These are phyloP conservation scores for Mycena leptocephala DNA, from an alignment of 768 basidiomycete genomes.

Conservation along the genomic window DNA sequence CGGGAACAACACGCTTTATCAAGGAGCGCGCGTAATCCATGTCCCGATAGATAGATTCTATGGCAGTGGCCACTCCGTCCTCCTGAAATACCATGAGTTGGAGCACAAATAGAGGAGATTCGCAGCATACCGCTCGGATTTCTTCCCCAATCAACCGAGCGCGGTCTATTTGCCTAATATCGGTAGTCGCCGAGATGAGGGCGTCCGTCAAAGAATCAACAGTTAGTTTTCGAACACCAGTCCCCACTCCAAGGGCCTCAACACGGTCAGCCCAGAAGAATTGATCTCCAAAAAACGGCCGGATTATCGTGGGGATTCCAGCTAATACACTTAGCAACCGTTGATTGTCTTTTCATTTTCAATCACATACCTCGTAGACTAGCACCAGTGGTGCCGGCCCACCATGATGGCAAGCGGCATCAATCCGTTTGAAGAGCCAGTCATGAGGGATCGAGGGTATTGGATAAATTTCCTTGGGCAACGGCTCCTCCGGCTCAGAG, in stretches of 20 bases:
- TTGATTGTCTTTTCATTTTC: not conserved
- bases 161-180: conserved; percentile 90
- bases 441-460: conserved; percentile 94
- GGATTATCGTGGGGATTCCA: conserved; percentile 95
- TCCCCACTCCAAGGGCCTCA: conserved; percentile 95
- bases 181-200: conserved; percentile 86
- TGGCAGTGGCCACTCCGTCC: conserved; percentile 93
- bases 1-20: conserved; percentile 70
- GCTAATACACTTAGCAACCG: conserved; percentile 58
- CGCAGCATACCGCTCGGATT: conserved; percentile 79
- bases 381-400: conserved; percentile 98
- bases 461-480: conserved; percentile 86
- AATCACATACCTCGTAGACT: conserved; percentile 85
- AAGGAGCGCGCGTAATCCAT: conserved; percentile 94
- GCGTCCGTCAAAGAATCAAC: conserved; percentile 86
- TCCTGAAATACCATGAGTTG: conserved; percentile 68
- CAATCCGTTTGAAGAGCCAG: conserved; percentile 93
- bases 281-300: conserved; percentile 98
- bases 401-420: conserved; percentile 89
- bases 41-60: conserved; percentile 97
- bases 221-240: conserved; percentile 90
- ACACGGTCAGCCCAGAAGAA: conserved; percentile 99
- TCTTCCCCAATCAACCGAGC: conserved; percentile 90
- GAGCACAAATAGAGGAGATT: not conserved
- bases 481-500: conserved; percentile 75